Percentiles rank a stretch among this genome's conserved stretches.
Evolutionary conservation across 352 stramenopile species (phyloP).

Genomic region (Nothophytophthora sp.): DNA sequence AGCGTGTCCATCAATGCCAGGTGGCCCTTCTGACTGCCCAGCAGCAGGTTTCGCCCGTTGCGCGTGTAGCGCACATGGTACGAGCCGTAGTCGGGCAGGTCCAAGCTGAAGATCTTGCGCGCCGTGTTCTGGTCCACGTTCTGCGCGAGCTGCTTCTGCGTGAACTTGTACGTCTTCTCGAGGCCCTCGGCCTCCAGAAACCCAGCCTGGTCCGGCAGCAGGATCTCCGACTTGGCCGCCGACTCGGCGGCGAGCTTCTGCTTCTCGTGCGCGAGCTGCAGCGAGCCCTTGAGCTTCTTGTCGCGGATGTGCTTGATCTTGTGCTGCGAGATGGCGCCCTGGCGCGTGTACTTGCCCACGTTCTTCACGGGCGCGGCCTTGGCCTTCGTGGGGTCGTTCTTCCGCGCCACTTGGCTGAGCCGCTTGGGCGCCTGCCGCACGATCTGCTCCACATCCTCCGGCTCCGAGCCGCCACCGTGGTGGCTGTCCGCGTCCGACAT

Average conservation of each 20-base stretch:
- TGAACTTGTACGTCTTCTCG: conserved; percentile 96
- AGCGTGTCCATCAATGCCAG: conserved; percentile 95
- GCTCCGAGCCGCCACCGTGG: conserved; percentile 55
- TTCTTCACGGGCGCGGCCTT: conserved; percentile 44
- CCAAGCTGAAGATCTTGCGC: conserved; percentile 95
- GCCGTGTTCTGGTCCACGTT: conserved; percentile 95
- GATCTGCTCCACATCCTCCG: conserved; percentile 56
- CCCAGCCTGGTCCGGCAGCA: conserved; percentile 86
- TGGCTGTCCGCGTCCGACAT: conserved; percentile 39
- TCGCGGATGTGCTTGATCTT: conserved; percentile 80
- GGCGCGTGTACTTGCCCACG: conserved; percentile 74
- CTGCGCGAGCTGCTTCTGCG: conserved; percentile 84
- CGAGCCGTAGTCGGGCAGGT: conserved; percentile 91
- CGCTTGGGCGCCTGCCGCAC: conserved; percentile 64
- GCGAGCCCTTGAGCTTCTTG: conserved; percentile 85
- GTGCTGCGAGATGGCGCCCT: conserved; percentile 51
- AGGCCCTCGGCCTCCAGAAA: conserved; percentile 95
- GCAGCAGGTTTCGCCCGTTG: conserved; percentile 94
- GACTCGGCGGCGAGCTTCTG: conserved; percentile 83
- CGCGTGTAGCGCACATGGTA: conserved; percentile 96
- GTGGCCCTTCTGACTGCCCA: conserved; percentile 95
- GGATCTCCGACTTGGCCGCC: conserved; percentile 90
- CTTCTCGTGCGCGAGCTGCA: conserved; percentile 77
- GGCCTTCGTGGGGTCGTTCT: conserved; percentile 14
- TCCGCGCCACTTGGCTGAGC: conserved; percentile 36